Evolutionary conservation across 768 basidiomycete species (phyloP).

Genomic region (Tylopilus rubrobrunneus): DNA sequence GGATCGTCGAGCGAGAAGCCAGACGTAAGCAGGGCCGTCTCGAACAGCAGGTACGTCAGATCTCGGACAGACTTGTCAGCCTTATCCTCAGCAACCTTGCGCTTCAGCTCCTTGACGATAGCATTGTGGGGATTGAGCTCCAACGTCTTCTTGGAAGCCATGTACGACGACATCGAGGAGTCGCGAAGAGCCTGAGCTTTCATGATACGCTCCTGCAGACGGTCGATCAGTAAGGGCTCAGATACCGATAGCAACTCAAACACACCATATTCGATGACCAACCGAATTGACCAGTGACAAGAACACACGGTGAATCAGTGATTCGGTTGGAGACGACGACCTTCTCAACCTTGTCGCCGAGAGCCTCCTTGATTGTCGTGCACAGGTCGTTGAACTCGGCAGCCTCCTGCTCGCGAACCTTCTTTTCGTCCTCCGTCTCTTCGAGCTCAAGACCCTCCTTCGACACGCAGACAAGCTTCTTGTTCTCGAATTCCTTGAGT

Average conservation of each 20-base stretch:
- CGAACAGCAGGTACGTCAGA: constrained; percentile 92
- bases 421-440: constrained; percentile 98
- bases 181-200: constrained; percentile 97
- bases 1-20: constrained; percentile 97
- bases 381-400: constrained; percentile 84
- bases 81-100: constrained; percentile 95
- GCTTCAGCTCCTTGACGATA: constrained; percentile 94
- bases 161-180: constrained; percentile 97
- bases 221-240: not conserved
- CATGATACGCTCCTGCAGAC: constrained; percentile 87
- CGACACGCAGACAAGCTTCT: constrained; percentile 96
- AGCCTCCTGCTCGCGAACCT: constrained; percentile 78
- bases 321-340: constrained; percentile 98
- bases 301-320: constrained; percentile 92
- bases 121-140: constrained; percentile 91
- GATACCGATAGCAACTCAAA: not conserved
- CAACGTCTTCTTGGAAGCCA: constrained; percentile 97
- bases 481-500: constrained; percentile 98
- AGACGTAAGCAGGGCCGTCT: constrained; percentile 93
- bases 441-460: constrained; percentile 99
- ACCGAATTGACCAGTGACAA: constrained; percentile 98
- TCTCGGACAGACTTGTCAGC: constrained; percentile 98
- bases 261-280: constrained; percentile 98
- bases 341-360: constrained; percentile 99
- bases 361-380: constrained; percentile 94